Evolutionary conservation across 1,284 basidiomycete genomes (phyloP), one percentile per base, ranked within the genome.

Genomic region (Inonotus hispidus): DNA sequence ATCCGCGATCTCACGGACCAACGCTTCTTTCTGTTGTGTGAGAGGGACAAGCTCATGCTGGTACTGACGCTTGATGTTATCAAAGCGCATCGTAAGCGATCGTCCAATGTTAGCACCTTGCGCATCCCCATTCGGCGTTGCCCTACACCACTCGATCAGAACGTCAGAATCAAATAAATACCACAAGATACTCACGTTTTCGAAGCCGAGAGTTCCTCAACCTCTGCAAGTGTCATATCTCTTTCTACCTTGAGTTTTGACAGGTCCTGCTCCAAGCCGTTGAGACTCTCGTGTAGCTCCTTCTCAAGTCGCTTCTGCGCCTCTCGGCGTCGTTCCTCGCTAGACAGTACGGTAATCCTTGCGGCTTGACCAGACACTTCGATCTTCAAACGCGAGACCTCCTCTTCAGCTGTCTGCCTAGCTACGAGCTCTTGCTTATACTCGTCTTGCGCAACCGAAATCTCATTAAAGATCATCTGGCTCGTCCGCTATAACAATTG

Each of bases 391-490:
- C 90, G 82, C 16, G 87, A 89, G 65, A 98, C 91, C 75, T 97
- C 94, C 0, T 90, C 87, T 75, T 98, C 95, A 1, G 93, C 92
- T 65, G 97, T 95, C 23, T 90, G 84, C 21, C 95, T 83, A 32
- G 88, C 85, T 59, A 90, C 86, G 50, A 94, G 80, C 73, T 98
- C 95, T 60, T 84, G 85, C 71, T 97, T 94, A 70, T 95, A 98
- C 72, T 98, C 95, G 57, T 90, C 88, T 66, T 94, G 91, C 1
- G 96, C 95, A 45, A 95, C 91, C 0, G 88, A 89, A 59, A 98
- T 78, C 14, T 96, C 95, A 65, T 95, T 91, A 61, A 95, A 91
- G 66, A 93, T 95, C 68, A 93, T 91, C 70, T 92, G 91, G 71
- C 93, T 96, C 50, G 88, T 84, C 58, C 93, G 79, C 92, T 94